Conservation (phyloP, 495 filamentous ascomycete genomes). For the Trichocladium uniseriatum region DNA sequence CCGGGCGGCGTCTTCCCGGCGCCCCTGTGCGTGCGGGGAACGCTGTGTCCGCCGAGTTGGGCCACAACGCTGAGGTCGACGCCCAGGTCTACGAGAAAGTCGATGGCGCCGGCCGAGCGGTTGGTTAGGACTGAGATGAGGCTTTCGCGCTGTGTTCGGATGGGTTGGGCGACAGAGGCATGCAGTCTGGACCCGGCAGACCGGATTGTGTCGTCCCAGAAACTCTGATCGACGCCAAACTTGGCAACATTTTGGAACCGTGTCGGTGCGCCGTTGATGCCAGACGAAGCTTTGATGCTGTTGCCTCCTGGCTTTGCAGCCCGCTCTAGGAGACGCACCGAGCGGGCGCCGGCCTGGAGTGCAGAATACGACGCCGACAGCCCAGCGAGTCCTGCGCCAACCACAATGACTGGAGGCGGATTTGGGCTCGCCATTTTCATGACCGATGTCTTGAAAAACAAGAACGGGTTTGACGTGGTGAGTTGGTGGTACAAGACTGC, state of each 20-base stretch:
- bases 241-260: constrained; percentile 35
- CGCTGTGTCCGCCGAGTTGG: constrained; percentile 45
- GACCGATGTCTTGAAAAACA: background rate
- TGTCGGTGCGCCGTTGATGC: constrained; percentile 52
- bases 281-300: constrained; percentile 53
- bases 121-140: constrained; percentile 38
- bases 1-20: constrained; percentile 44
- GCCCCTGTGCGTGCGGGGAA: constrained; percentile 47
- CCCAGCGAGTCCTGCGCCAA: constrained; percentile 46
- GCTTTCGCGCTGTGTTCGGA: constrained; percentile 22
- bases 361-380: constrained; percentile 42
- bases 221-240: constrained; percentile 27
- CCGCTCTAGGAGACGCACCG: constrained; percentile 45
- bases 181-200: constrained; percentile 34
- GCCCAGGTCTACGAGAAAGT: constrained; percentile 44
- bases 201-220: constrained; percentile 45
- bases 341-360: constrained; percentile 31
- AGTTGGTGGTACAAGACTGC: constrained; percentile 11
- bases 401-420: constrained; percentile 32
- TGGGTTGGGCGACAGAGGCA: constrained; percentile 6
- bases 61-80: constrained; percentile 47
- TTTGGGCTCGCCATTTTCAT: background rate
- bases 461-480: background rate
- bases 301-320: constrained; percentile 50
- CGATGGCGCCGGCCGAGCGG: constrained; percentile 34